Conservation (phyloP, 805 yeast genomes). For the Sugiyamaella qingdaonensis region DNA sequence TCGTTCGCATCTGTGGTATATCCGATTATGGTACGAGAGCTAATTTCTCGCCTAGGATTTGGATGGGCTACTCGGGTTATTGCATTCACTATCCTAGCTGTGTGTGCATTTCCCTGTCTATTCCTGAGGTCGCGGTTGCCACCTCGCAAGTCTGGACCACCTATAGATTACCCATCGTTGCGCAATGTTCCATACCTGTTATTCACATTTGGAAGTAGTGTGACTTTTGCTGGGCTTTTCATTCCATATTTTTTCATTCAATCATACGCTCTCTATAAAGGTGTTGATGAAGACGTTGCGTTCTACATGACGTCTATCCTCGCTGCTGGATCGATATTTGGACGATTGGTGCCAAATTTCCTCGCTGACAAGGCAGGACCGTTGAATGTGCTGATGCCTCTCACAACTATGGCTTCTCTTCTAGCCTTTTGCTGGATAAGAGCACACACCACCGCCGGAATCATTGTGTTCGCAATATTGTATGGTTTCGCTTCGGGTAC, state of each 20-base stretch:
- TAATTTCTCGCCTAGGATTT: slow-evolving; percentile 44
- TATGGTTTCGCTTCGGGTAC: slow-evolving; percentile 34
- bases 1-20: slow-evolving; percentile 47
- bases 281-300: slow-evolving; percentile 22
- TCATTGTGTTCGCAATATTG: slow-evolving; percentile 28
- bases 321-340: slow-evolving; percentile 40
- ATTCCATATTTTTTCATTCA: slow-evolving; percentile 34
- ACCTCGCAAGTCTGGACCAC: slow-evolving; percentile 24
- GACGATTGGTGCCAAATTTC: slow-evolving; percentile 47
- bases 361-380: slow-evolving; percentile 48
- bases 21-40: slow-evolving; percentile 43
- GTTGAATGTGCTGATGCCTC: slow-evolving; percentile 36
- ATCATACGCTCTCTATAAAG: slow-evolving; percentile 27
- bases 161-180: slow-evolving; percentile 21
- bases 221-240: slow-evolving; percentile 40
- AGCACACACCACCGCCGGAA: slow-evolving; percentile 23
- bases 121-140: slow-evolving; percentile 26
- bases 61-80: slow-evolving; percentile 46
- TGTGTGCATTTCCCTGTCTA: slow-evolving; percentile 24
- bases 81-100: slow-evolving; percentile 38
- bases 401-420: slow-evolving; percentile 9
- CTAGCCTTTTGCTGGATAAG: slow-evolving; percentile 23
- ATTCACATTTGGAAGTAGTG: slow-evolving; percentile 20
- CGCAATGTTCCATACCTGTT: slow-evolving; percentile 21
- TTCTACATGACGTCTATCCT: slow-evolving; percentile 31